These are phyloP conservation scores for Irpex rosettiformis DNA, from an alignment of 1,284 basidiomycete genomes.

Conservation along the genomic window DNA sequence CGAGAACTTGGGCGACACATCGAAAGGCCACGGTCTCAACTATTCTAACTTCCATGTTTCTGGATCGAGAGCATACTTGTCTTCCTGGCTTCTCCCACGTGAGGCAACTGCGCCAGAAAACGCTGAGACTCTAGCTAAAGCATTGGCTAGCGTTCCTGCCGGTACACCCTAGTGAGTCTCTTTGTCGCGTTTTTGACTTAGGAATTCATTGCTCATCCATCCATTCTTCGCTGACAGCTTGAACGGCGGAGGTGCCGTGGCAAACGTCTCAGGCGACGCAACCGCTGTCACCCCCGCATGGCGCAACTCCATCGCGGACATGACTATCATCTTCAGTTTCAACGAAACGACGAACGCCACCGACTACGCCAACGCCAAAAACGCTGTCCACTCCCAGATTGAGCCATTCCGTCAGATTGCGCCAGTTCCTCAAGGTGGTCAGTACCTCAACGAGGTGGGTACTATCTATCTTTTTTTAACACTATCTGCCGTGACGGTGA, in stretches of 20 bases:
- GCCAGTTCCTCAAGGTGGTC: slow-evolving; percentile 28
- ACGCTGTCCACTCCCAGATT: background rate
- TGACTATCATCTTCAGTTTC: background rate
- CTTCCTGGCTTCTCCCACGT: background rate
- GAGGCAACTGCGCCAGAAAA: background rate
- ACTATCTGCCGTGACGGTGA: background rate
- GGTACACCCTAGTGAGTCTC: background rate
- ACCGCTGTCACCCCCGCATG: background rate
- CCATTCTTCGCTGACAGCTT: background rate
- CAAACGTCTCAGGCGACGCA: background rate
- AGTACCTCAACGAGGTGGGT: slow-evolving; percentile 42
- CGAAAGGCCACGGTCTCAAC: background rate
- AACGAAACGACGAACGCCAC: background rate
- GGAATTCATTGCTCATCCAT: no score
- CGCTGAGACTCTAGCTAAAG: background rate
- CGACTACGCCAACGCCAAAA: background rate
- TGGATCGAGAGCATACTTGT: background rate
- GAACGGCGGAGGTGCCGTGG: background rate
- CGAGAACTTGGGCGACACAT: background rate
- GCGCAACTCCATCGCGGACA: background rate
- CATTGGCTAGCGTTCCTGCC: background rate
- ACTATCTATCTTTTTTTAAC: background rate
- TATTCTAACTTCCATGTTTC: background rate
- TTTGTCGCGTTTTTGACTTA: background rate
- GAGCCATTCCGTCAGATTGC: slow-evolving; percentile 19